Conservation (phyloP, 495 filamentous ascomycete species). For the Jackrogersella multiformis region DNA sequence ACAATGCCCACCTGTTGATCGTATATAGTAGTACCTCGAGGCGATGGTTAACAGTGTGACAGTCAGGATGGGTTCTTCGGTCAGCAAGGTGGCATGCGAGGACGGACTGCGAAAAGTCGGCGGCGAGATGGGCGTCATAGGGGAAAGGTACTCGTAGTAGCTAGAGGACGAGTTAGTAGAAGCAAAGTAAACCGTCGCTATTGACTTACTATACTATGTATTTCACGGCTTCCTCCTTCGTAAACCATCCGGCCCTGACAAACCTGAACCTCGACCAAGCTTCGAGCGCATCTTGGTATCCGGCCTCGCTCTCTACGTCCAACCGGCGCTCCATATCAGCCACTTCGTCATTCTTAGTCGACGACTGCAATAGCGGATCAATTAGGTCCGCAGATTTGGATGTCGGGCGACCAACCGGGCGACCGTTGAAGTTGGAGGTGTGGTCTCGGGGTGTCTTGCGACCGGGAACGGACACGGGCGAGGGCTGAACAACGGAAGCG, state of each 20-base stretch:
- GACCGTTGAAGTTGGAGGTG: constrained; percentile 26
- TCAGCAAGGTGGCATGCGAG: constrained; percentile 78
- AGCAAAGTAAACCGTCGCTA: background rate
- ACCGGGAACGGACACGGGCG: constrained; percentile 35
- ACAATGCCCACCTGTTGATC: constrained; percentile 81
- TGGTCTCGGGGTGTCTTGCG: constrained; percentile 37
- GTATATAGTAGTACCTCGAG: constrained; percentile 81
- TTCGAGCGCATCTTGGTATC: constrained; percentile 74
- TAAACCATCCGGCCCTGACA: constrained; percentile 96
- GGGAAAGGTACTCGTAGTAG: constrained; percentile 89
- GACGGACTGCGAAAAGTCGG: constrained; percentile 80
- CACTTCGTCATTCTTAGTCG: constrained; percentile 41
- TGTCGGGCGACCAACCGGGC: constrained; percentile 29
- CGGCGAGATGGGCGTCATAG: constrained; percentile 89
- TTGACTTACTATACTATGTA: constrained; percentile 86
- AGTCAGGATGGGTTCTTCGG: constrained; percentile 89
- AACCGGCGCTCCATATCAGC: constrained; percentile 50
- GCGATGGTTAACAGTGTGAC: constrained; percentile 91
- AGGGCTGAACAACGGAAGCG: constrained; percentile 40
- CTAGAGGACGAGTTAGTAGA: constrained; percentile 53
- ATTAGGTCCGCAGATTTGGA: constrained; percentile 45
- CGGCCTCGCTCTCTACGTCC: constrained; percentile 53
- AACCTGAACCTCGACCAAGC: constrained; percentile 92
- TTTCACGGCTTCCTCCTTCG: constrained; percentile 86
- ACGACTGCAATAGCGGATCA: constrained; percentile 42